Evolutionary conservation across 2,329 filamentous ascomycete genomes (phyloP).

Genomic region (Rutstroemia sydowiana): DNA sequence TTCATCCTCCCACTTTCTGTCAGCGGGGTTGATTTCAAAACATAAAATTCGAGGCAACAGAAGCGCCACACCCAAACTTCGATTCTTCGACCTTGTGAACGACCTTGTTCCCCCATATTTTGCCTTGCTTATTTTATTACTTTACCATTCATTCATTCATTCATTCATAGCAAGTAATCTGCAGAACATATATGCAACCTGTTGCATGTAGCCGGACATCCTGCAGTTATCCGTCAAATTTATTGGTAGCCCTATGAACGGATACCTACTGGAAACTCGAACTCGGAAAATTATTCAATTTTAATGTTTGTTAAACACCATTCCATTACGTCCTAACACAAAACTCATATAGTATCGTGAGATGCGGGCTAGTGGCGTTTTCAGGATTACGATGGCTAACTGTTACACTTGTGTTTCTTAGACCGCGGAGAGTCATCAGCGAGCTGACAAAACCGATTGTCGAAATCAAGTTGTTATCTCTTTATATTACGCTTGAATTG

Average conservation of each 20-base stretch:
- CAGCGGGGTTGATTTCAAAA: slow-evolving; percentile 3
- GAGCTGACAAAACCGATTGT: neutral
- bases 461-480: neutral
- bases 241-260: slow-evolving; percentile 7
- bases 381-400: slow-evolving; percentile 3
- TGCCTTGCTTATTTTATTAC: neutral
- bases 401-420: neutral
- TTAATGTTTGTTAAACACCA: slow-evolving; percentile 2
- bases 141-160: neutral
- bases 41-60: neutral
- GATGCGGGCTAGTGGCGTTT: neutral
- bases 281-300: neutral
- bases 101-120: neutral
- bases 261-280: neutral
- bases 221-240: slow-evolving; percentile 3
- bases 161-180: neutral
- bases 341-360: neutral
- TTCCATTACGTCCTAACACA: neutral
- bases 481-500: neutral
- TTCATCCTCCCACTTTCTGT: neutral
- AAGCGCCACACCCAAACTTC: slow-evolving; percentile 7
- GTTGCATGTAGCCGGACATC: slow-evolving; percentile 2
- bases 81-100: neutral
- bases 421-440: neutral
- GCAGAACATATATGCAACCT: neutral